Evolutionary conservation across 768 basidiomycete genomes (phyloP), one percentile per base, ranked within the genome.

Genomic region (Cystofilobasidium capitatum): DNA sequence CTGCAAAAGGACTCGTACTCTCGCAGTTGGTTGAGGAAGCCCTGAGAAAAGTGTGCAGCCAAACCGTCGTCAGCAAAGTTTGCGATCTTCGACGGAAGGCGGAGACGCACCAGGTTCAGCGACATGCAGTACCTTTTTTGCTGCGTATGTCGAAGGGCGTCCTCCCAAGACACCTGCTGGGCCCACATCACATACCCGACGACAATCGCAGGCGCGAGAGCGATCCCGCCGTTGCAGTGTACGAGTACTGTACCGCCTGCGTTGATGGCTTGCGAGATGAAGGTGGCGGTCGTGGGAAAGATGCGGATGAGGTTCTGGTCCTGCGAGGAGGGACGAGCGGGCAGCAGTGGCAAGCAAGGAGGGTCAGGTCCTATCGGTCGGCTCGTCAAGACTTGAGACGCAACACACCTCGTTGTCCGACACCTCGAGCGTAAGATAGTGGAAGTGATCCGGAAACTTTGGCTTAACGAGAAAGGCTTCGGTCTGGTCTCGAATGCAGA

Each of bases 101-200:
- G 26, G 2, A 24, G 51, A 63, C 63, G 26, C 7, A 69, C 91
- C 17, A 87, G 85, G 72, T 94, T 91, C 14, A 91, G 92, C 0
- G 89, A 89, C 70, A 93, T 92, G 76, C 91, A 96, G 73, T 94
- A 96, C 54, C 91, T 83, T 57, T 91, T 82, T 71, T 91, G 91
- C 76, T 92, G 90, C 4, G 92, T 90, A 73, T 88, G 78, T 73
- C 90, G 89, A 58, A 92, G 80, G 0, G 89, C 90, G 64, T 92
- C 89, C 79, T 91, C 89, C 87, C 88, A 91, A 44, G 85, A 85
- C 35, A 91, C 78, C 35, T 84, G 83, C 75, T 85, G 85, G 72
- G 87, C 83, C 68, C 88, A 86, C 90, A 92, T 92, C 42, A 89
- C 89, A 74, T 88, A 92, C 88, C 91, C 91, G 62, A 92, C 87